phyloP scores from a whole-genome alignment of 1,139 yeast species.

The Geotrichum australiense region DNA sequence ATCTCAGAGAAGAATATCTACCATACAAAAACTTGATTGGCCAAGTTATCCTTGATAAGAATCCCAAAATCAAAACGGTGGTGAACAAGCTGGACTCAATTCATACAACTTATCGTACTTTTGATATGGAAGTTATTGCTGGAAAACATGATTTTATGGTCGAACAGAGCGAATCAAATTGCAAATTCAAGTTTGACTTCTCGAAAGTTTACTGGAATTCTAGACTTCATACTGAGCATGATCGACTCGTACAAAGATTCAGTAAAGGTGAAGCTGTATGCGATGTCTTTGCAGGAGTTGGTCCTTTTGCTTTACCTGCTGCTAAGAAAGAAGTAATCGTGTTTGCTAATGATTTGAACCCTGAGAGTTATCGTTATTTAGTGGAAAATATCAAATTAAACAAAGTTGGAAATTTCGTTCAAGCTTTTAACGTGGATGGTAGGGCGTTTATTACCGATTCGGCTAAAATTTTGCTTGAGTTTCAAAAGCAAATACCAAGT shows the following conservation, averaged over 20 bases:
- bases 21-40: slow-evolving; percentile 81
- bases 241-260: slow-evolving; percentile 60
- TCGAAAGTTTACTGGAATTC: slow-evolving; percentile 97
- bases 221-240: slow-evolving; percentile 89
- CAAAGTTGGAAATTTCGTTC: slow-evolving; percentile 54
- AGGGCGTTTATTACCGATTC: slow-evolving; percentile 66
- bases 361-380: slow-evolving; percentile 70
- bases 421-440: slow-evolving; percentile 71
- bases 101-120: slow-evolving; percentile 82
- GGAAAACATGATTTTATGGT: slow-evolving; percentile 66
- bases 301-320: slow-evolving; percentile 96
- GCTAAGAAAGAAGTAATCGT: slow-evolving; percentile 77
- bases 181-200: slow-evolving; percentile 81
- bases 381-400: slow-evolving; percentile 57
- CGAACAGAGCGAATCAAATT: slow-evolving; percentile 83
- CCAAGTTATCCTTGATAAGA: slow-evolving; percentile 83
- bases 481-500: slow-evolving; percentile 22
- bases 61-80: slow-evolving; percentile 71
- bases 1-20: slow-evolving; percentile 75
- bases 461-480: slow-evolving; percentile 42
- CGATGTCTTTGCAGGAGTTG: slow-evolving; percentile 98
- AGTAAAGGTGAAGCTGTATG: slow-evolving; percentile 60
- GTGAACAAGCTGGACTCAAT: slow-evolving; percentile 91
- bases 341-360: slow-evolving; percentile 89
- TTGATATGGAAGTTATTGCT: slow-evolving; percentile 88